A percentile compares a stretch with the other conserved stretches of the same genome.
Evolutionary conservation across 805 yeast genomes (phyloP).

Genomic region (Sugiyamaella mastotermitis): DNA sequence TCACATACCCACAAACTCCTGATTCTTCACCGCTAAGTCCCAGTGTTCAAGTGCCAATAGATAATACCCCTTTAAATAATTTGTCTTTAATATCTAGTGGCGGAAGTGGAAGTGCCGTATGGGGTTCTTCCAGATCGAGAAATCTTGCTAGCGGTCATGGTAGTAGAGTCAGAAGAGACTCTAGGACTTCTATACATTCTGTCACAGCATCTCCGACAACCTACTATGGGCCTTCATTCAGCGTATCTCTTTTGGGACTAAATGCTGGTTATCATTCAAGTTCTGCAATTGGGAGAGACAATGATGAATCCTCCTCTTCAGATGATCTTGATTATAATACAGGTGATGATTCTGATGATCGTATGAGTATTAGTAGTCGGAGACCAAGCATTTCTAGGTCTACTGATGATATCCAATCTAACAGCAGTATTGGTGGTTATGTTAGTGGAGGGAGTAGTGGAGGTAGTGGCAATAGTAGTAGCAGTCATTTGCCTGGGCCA

Average conservation of each 20-base stretch:
- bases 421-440: too few species aligned
- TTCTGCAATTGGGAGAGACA: conserved; percentile 1
- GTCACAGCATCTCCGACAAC: background rate
- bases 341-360: conserved; percentile 17
- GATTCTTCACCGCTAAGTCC: conserved; percentile 20
- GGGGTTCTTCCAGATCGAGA: conserved; percentile 1
- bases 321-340: conserved; percentile 8
- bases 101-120: background rate
- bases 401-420: too few species aligned
- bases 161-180: background rate
- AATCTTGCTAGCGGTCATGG: background rate
- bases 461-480: conserved; percentile 2
- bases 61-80: background rate
- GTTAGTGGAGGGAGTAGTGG: too few species aligned
- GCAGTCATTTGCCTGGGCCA: too few species aligned
- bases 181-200: background rate
- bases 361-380: conserved; percentile 14
- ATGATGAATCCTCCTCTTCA: conserved; percentile 12
- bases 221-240: conserved; percentile 16
- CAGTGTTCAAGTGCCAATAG: conserved; percentile 8
- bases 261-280: conserved; percentile 2
- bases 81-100: background rate
- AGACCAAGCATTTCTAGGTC: conserved; percentile 9
- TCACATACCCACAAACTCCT: conserved; percentile 15
- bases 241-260: conserved; percentile 18